Evolutionary conservation across 192 early-diverging fungal species (phyloP), one percentile per base, ranked within the genome.

Genomic region (Irineochytrium annulatum): DNA sequence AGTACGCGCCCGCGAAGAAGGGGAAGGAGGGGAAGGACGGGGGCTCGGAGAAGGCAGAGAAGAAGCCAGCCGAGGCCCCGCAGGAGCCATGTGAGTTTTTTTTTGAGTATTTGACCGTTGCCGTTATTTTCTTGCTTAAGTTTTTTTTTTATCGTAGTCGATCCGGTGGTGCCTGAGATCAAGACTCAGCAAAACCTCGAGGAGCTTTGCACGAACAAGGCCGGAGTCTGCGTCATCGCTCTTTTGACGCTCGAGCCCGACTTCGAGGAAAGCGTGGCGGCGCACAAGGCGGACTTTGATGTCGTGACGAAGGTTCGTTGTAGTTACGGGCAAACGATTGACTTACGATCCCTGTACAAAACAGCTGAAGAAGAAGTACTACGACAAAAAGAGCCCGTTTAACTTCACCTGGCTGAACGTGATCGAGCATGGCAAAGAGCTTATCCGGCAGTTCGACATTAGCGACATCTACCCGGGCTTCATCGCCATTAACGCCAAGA

Each of bases 171-270:
- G 70, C 55, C 65, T 59, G 77, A 84, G 62, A 67, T 84, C 20
- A 62, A 43, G 3, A 58, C 57, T 37, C 77, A 87, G 54, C 54
- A 59, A 19, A 73, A 78, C n/a, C 70, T 87, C 5, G 65, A 77
- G 33, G 51, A 52, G 1, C 63, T 66, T 20, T 85, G 83, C 63
- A 53, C 79, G 13, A 34, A 66, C 2, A 60, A 61, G 6, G 45
- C 49, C n/a, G 71, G 67, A 43, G 56, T 54, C 32, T 85, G 80
- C 34, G 63, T 72, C n/a, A 56, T 86, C 57, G 71, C 80, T 16
- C 67, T 85, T 39, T 27, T 81, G 46, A 54, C 64, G 48, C 67
- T 73, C 59, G 76, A 75, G 51, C 59, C 70, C 20, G 75, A 77
- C 19, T 77, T 56, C 63, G 35, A 31, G 31, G 73, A 75, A 46